Evolutionary conservation across 2,329 filamentous ascomycete species (phyloP).

Genomic region (Clarireedia paspali): DNA sequence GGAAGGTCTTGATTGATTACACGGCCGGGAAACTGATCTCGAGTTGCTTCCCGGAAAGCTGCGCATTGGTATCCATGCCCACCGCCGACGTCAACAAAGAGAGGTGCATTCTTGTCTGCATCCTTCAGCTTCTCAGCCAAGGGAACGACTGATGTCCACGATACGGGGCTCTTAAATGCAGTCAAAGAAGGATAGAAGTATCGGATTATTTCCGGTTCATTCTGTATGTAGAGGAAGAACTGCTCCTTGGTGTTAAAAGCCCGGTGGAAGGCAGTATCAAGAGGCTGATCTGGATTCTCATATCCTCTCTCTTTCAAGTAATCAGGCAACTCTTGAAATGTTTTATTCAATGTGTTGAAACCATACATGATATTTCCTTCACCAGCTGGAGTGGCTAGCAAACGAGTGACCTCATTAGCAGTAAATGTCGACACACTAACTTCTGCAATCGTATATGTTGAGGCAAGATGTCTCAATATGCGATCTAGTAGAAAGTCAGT

Average conservation of each 20-base stretch:
- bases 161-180: background rate
- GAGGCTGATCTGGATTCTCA: background rate
- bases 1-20: conserved; percentile 36
- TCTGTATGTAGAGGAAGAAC: background rate
- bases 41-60: conserved; percentile 20
- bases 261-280: background rate
- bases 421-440: background rate
- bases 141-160: background rate
- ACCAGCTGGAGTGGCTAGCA: background rate
- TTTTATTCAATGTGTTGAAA: background rate
- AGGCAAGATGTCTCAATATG: background rate
- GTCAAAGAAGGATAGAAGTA: background rate
- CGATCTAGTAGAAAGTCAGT: background rate
- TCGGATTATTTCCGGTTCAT: background rate
- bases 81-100: conserved; percentile 37
- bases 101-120: background rate
- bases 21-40: conserved; percentile 28
- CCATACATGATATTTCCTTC: background rate
- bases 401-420: background rate
- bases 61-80: conserved; percentile 33
- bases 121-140: background rate
- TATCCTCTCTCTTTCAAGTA: background rate
- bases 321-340: background rate
- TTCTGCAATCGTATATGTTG: background rate
- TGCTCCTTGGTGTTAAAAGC: background rate